phyloP scores from a whole-genome alignment of 2,329 filamentous ascomycete genomes.

The Trichophyton schoenleinii region DNA sequence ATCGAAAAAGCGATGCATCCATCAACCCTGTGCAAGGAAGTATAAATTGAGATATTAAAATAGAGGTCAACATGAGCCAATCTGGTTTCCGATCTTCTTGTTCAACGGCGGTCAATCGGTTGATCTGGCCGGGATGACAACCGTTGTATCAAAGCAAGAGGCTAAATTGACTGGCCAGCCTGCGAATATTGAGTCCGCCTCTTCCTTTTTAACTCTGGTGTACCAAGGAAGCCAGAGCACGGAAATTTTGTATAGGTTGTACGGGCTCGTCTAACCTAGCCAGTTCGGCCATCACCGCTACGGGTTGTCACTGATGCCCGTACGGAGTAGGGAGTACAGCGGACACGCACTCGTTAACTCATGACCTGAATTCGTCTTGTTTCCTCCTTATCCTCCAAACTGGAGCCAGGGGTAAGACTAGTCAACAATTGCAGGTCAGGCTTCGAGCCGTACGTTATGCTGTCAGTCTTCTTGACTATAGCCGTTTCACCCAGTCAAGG shows the following conservation, averaged over 20 bases:
- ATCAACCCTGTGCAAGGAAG: background rate
- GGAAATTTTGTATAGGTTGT: background rate
- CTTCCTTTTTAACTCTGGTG: background rate
- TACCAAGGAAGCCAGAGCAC: background rate
- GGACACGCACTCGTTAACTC: background rate
- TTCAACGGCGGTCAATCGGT: constrained; percentile 3
- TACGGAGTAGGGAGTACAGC: background rate
- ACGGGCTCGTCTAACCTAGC: background rate
- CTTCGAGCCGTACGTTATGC: background rate
- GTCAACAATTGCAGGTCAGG: background rate
- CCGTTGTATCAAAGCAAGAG: background rate
- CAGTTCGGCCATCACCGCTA: constrained; percentile 1
- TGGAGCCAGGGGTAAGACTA: background rate
- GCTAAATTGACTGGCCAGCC: background rate
- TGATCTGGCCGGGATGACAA: background rate
- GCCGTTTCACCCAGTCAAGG: background rate
- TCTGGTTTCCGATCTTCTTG: background rate
- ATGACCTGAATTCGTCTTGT: background rate
- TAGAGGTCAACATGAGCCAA: background rate
- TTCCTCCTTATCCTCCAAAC: too few relatives aligned
- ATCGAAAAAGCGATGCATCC: background rate
- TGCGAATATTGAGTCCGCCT: background rate
- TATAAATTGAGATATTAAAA: background rate
- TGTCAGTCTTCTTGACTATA: background rate
- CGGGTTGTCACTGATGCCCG: background rate